Evolutionary conservation across 2,329 filamentous ascomycete genomes (phyloP).

Genomic region (Magnaporthiopsis poae): DNA sequence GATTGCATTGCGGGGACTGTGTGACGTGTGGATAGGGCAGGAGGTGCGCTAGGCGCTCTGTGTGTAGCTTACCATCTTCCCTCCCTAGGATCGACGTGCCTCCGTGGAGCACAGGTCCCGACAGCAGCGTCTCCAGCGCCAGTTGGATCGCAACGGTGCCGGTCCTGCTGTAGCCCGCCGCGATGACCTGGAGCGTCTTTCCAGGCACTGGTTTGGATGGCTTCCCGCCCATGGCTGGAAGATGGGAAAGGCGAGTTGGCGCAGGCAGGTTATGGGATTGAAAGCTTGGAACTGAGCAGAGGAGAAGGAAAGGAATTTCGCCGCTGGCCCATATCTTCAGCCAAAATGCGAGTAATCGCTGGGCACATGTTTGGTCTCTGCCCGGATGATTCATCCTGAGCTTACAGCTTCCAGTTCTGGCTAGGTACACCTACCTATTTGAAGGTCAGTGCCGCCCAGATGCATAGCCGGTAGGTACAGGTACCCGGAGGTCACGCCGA

Average conservation of each 20-base stretch:
- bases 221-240: slow-evolving; percentile 18
- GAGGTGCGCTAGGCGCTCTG: neutral
- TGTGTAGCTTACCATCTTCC: slow-evolving; percentile 22
- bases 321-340: neutral
- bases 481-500: neutral
- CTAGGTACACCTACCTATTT: neutral
- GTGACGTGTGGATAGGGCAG: neutral
- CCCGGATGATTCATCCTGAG: neutral
- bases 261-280: neutral
- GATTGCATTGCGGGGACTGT: neutral
- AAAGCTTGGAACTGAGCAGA: neutral
- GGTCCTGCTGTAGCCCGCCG: slow-evolving; percentile 34
- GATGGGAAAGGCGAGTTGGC: neutral
- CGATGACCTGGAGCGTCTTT: slow-evolving; percentile 30
- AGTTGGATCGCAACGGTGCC: slow-evolving; percentile 40
- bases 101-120: slow-evolving; percentile 39
- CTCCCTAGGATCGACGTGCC: slow-evolving; percentile 29
- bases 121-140: slow-evolving; percentile 36
- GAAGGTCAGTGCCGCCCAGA: too few species aligned
- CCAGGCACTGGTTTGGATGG: slow-evolving; percentile 24
- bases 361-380: neutral
- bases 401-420: neutral
- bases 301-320: neutral
- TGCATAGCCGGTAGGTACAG: too few species aligned
- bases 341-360: neutral